Percentiles rank a stretch among this genome's conserved stretches.
Evolutionary conservation across 306 rosid genomes (phyloP).

Genomic region (Pyrus communis): DNA sequence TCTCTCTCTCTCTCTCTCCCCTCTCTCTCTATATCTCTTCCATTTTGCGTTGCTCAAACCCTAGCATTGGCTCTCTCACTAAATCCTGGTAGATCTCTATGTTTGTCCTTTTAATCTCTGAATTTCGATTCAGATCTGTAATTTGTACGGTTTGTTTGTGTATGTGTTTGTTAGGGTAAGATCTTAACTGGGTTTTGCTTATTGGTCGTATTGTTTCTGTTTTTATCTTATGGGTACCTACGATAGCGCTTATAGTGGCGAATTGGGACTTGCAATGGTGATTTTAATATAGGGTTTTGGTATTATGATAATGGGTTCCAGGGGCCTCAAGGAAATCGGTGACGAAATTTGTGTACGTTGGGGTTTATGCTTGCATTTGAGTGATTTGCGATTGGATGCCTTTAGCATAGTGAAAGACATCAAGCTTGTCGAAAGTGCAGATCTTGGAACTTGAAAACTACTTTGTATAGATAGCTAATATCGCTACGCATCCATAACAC

Average conservation of each 20-base stretch:
- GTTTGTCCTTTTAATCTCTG: background rate
- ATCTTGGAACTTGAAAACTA: background rate
- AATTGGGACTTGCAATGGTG: background rate
- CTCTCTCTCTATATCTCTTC: background rate
- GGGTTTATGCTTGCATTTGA: background rate
- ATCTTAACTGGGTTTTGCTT: slow-evolving; percentile 4
- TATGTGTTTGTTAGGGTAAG: slow-evolving; percentile 10
- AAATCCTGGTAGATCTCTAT: slow-evolving; percentile 31
- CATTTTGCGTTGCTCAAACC: background rate
- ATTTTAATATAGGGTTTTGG: background rate
- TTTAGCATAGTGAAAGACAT: background rate
- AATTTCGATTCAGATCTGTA: slow-evolving; percentile 43
- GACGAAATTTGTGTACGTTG: background rate
- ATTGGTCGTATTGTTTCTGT: background rate
- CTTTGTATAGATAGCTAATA: background rate
- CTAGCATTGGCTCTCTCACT: background rate
- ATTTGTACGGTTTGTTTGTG: background rate
- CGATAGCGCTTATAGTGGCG: background rate
- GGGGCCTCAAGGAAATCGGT: background rate
- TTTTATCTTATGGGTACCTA: background rate
- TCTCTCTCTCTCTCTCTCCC: background rate
- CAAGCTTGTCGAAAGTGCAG: background rate
- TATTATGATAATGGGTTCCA: background rate
- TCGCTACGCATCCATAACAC: background rate
- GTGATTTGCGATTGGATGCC: background rate